phyloP scores from a whole-genome alignment of 305 asterid species.

The Fraxinus greggii region DNA sequence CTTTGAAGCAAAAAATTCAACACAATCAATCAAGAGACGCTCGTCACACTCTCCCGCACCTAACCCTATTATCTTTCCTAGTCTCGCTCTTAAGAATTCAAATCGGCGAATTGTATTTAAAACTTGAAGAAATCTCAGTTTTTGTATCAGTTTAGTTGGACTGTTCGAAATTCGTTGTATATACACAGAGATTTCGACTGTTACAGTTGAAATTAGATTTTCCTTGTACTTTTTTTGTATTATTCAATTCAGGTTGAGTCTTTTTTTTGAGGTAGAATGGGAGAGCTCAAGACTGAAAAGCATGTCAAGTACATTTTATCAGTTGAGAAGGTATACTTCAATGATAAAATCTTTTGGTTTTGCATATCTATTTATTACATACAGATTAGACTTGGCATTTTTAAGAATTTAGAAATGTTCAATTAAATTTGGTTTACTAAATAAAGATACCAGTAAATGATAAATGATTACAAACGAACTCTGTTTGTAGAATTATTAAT shows the following conservation, averaged over 20 bases:
- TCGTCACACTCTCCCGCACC: background rate
- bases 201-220: background rate
- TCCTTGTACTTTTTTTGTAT: conserved; percentile 6
- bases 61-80: background rate
- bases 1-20: background rate
- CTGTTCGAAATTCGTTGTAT: conserved; percentile 1
- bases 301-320: conserved; percentile 54
- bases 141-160: background rate
- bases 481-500: background rate
- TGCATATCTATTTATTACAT: background rate
- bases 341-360: conserved; percentile 1
- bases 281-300: conserved; percentile 52
- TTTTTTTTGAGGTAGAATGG: conserved; percentile 38
- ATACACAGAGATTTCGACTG: background rate
- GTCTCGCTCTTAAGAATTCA: background rate
- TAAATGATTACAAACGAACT: background rate
- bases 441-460: background rate
- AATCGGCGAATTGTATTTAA: background rate
- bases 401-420: background rate
- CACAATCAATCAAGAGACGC: background rate
- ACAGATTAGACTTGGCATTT: background rate
- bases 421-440: background rate
- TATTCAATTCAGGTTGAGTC: background rate
- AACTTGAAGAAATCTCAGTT: background rate
- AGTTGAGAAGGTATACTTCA: conserved; percentile 52